phyloP scores from a whole-genome alignment of 1,284 basidiomycete species.

The Microbotryomycetes sp. region DNA sequence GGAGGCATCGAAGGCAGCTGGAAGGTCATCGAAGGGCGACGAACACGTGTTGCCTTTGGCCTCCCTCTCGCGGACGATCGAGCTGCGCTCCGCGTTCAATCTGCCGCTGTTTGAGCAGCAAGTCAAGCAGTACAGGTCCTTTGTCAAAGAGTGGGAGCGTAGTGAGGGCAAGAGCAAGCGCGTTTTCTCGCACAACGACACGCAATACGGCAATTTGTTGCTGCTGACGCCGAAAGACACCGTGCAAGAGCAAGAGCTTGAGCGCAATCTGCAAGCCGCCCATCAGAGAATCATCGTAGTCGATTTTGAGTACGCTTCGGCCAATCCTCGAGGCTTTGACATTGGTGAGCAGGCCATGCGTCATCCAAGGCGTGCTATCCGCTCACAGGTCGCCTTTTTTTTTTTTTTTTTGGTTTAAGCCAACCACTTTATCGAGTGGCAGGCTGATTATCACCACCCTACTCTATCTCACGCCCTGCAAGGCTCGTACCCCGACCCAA shows the following conservation, averaged over 20 bases:
- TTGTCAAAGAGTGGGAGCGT: constrained; percentile 57
- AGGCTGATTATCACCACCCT: constrained; percentile 69
- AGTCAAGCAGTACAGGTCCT: constrained; percentile 62
- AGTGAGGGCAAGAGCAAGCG: constrained; percentile 52
- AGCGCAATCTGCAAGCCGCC: constrained; percentile 20
- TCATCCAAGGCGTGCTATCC: not conserved
- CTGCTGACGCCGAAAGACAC: constrained; percentile 47
- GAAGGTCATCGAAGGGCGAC: not conserved
- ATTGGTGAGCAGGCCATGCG: constrained; percentile 45
- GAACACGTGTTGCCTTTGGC: constrained; percentile 14
- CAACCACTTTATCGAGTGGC: constrained; percentile 95
- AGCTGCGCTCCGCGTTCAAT: constrained; percentile 47
- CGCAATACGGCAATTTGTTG: constrained; percentile 88
- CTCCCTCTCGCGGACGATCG: constrained; percentile 8
- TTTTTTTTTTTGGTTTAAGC: constrained; percentile 42
- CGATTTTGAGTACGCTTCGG: constrained; percentile 88
- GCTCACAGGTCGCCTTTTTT: no score
- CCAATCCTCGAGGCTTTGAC: constrained; percentile 82
- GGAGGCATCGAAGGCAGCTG: not conserved
- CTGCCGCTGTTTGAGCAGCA: constrained; percentile 56
- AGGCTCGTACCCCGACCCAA: constrained; percentile 61
- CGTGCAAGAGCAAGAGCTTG: constrained; percentile 22
- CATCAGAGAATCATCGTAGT: constrained; percentile 72
- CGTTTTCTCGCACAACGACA: constrained; percentile 74
- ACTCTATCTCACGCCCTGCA: constrained; percentile 62